Evolutionary conservation across 768 basidiomycete species (phyloP).

Genomic region (Leccinum subgranulosum): DNA sequence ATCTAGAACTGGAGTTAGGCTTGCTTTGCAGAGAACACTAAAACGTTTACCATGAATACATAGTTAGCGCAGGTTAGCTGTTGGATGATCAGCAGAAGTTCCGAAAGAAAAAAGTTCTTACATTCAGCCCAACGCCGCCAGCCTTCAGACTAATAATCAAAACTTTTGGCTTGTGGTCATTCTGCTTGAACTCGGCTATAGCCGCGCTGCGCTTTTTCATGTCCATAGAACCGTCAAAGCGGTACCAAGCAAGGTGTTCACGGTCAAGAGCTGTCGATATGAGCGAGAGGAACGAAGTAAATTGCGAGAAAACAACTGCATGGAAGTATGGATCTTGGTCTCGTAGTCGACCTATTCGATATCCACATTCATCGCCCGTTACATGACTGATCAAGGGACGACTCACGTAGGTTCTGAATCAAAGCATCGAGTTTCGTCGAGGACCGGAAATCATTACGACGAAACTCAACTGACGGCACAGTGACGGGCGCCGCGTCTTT

Average conservation of each 20-base stretch:
- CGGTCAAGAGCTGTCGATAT: constrained; percentile 70
- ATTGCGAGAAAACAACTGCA: constrained; percentile 88
- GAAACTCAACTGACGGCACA: constrained; percentile 50
- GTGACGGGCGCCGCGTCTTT: constrained; percentile 18
- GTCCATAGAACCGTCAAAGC: constrained; percentile 93
- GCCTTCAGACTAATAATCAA: constrained; percentile 82
- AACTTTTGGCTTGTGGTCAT: constrained; percentile 69
- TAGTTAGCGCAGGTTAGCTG: constrained; percentile 78
- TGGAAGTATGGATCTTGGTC: constrained; percentile 75
- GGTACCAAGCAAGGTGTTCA: constrained; percentile 63
- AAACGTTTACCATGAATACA: constrained; percentile 72
- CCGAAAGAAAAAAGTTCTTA: constrained; percentile 32
- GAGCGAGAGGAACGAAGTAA: constrained; percentile 83
- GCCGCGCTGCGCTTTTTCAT: constrained; percentile 76
- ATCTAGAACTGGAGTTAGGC: constrained; percentile 46
- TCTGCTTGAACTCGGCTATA: constrained; percentile 71
- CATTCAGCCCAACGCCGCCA: constrained; percentile 89
- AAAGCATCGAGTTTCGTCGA: constrained; percentile 92
- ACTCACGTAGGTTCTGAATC: constrained; percentile 63
- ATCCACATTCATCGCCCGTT: background rate
- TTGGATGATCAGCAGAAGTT: constrained; percentile 2
- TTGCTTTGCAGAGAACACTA: no score
- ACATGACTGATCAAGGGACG: background rate
- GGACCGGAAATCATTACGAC: constrained; percentile 81
- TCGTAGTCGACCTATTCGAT: constrained; percentile 49